Conservation (phyloP, 139 green algal genomes). For the Trebouxia sp. region DNA sequence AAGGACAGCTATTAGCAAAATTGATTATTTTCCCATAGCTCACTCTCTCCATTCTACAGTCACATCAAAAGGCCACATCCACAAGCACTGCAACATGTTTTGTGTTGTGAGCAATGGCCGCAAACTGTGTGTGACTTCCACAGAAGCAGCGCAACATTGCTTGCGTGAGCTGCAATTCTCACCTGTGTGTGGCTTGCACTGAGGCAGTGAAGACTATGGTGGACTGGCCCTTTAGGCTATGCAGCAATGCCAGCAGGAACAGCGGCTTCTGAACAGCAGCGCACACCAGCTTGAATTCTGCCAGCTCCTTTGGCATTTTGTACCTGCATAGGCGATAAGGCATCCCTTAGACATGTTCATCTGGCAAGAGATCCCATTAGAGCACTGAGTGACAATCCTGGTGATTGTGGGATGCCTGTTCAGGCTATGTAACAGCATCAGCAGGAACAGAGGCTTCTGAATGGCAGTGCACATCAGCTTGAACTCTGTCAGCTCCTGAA, state of each 20-base stretch:
- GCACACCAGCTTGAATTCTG: constrained; percentile 79
- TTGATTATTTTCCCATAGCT: too few species aligned
- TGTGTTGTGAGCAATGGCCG: too few species aligned
- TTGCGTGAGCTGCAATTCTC: background rate
- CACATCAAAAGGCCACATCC: background rate
- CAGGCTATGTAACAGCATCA: constrained; percentile 68
- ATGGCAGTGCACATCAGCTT: constrained; percentile 67
- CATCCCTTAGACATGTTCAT: too few species aligned
- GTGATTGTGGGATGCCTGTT: constrained; percentile 60
- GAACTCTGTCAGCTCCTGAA: constrained; percentile 68
- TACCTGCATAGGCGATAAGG: constrained; percentile 56
- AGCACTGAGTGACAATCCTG: constrained; percentile 84
- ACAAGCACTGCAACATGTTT: background rate
- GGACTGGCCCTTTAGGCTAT: constrained; percentile 42
- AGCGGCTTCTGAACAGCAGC: constrained; percentile 69
- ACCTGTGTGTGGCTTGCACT: constrained; percentile 74
- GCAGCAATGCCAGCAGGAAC: constrained; percentile 71
- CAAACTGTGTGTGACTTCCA: background rate
- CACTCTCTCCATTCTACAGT: too few species aligned
- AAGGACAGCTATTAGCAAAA: too few species aligned
- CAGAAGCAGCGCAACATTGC: background rate
- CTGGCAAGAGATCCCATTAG: too few species aligned
- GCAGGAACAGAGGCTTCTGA: constrained; percentile 70
- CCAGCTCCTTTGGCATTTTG: constrained; percentile 69
- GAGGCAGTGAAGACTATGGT: constrained; percentile 87